Conservation (phyloP, 1,284 basidiomycete species). For the Takashimella koratensis region DNA sequence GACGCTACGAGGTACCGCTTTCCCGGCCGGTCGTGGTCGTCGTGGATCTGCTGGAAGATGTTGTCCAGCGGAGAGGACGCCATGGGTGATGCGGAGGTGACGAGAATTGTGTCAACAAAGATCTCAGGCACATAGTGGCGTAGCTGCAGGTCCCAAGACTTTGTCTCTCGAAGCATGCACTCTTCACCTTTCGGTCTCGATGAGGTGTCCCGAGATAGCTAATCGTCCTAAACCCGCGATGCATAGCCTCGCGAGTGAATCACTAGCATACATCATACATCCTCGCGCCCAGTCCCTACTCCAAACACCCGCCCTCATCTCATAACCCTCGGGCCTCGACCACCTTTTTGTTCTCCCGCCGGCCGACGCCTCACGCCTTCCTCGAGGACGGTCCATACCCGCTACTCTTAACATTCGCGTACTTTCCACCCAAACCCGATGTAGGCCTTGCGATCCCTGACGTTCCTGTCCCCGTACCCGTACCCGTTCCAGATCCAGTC, state of each 20-base stretch:
- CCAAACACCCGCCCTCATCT: background rate
- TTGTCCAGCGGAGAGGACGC: background rate
- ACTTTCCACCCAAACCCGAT: conserved; percentile 28
- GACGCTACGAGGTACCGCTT: background rate
- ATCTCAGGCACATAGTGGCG: no score
- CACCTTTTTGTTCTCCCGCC: background rate
- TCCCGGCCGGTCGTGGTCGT: background rate
- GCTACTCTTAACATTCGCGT: conserved; percentile 42
- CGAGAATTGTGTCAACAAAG: no score
- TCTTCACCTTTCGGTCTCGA: no score
- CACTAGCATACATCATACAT: no score
- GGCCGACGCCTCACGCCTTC: background rate
- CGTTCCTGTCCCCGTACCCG: conserved; percentile 1
- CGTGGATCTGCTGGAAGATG: background rate
- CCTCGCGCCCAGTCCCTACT: no score
- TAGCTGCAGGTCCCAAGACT: no score
- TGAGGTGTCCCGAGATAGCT: no score
- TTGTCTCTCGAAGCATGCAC: no score
- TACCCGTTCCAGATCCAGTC: conserved; percentile 4
- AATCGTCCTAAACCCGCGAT: no score
- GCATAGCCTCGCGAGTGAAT: no score
- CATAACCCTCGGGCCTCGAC: background rate
- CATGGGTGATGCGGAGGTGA: background rate
- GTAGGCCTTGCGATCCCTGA: background rate
- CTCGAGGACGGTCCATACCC: conserved; percentile 42